Base-by-base conservation (phyloP, 805 yeast species). In the Cyberlindnera samutprakarnensis region DNA sequence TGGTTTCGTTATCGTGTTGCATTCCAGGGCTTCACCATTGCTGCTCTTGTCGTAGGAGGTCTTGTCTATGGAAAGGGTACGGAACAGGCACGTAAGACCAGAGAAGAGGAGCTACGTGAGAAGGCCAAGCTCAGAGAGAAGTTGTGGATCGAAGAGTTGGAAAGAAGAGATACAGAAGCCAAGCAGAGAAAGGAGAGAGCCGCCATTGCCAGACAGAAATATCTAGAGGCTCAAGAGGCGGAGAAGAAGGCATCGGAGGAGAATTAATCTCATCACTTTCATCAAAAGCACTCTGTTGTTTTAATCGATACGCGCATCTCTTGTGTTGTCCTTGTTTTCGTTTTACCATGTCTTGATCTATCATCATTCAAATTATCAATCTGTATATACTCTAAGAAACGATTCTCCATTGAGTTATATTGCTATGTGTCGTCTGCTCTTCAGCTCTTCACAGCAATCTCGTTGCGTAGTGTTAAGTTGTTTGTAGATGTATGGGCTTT, bases 1-100 rank as follows among this genome's bases (percentile, higher is more conserved):
- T 87, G 84, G 75, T 88, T 85, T 65, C 70, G 90, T 46, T 84
- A 86, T 75, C 79, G 96, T 66, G 90, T 88, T 28, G 92, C 73
- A 1, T 68, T 86, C 46, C 96, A 88, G 59, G 85, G 82, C 4
- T 72, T 80, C 36, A 88, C 96, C 0, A 61, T 88, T 25, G 77
- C 76, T 12, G 95, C 95, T 0, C 63, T 88, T 31, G 78, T 87
- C 6, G 76, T 74, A 10, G 96, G 96, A 25, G 87, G 94, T 5
- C 66, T 66, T 44, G 63, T 70, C 37, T 84, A 72, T 54, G 87
- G 84, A 39, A 50, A 59, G 21, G 72, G 71, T 18, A 48, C 56
- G 18, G 54, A 64, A 17, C 64, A 55, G 23, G 65, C 67, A 31
- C 64, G 62, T 43, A 62, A 66, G 40, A 52, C 75, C 6, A 70